Conservation (phyloP, 2,329 filamentous ascomycete genomes). For the Teratosphaeria viscida region DNA sequence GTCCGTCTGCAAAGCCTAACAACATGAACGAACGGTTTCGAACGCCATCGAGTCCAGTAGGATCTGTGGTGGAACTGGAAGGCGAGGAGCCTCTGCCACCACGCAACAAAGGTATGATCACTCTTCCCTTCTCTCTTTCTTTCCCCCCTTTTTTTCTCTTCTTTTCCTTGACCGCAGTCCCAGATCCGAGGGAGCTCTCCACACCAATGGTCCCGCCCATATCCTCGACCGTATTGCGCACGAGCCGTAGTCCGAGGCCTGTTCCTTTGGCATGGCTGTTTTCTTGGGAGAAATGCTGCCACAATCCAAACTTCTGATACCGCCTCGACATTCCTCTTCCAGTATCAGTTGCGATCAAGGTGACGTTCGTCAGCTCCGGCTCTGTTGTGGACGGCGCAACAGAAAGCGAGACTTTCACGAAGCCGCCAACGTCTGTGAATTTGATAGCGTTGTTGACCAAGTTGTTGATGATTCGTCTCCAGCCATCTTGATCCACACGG, state of each 20-base stretch:
- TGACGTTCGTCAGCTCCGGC: slow-evolving; percentile 6
- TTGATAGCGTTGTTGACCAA: slow-evolving; percentile 39
- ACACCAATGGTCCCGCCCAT: slow-evolving; percentile 51
- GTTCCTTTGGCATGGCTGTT: slow-evolving; percentile 48
- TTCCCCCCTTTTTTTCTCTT: too few relatives aligned
- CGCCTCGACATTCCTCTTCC: slow-evolving; percentile 54
- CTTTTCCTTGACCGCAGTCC: slow-evolving; percentile 16
- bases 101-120: not conserved
- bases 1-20: not conserved
- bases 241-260: slow-evolving; percentile 55
- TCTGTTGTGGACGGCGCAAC: slow-evolving; percentile 12
- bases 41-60: not conserved
- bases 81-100: not conserved
- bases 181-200: slow-evolving; percentile 35
- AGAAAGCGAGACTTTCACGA: slow-evolving; percentile 28
- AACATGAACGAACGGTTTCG: not conserved
- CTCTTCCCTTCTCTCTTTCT: too few relatives aligned
- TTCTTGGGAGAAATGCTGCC: slow-evolving; percentile 55
- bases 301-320: slow-evolving; percentile 49
- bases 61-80: not conserved
- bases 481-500: not conserved
- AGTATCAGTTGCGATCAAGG: slow-evolving; percentile 44
- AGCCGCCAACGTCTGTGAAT: slow-evolving; percentile 31
- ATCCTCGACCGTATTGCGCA: slow-evolving; percentile 48
- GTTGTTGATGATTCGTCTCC: slow-evolving; percentile 35